Evolutionary conservation across 108 stramenopile species (phyloP), one percentile per base, ranked within the genome.

Genomic region (Bacterosira constricta): DNA sequence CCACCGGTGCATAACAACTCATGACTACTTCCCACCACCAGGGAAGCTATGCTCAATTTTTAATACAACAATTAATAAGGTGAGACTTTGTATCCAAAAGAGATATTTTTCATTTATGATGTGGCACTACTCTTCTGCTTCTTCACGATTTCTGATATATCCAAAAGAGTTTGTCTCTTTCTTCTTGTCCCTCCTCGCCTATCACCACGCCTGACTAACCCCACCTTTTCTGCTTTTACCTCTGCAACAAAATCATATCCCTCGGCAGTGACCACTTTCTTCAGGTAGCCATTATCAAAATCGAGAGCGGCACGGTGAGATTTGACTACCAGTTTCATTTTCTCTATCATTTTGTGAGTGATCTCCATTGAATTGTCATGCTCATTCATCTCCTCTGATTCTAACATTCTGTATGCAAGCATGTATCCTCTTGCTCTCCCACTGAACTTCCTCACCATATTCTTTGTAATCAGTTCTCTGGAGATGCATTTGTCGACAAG

Each of bases 241-340:
- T n/a, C n/a, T n/a, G n/a, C 46, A 23, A 23, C 23, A 18, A 47
- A 47, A 47, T 47, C 46, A 23, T 23, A 47, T 8, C 23, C 23
- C 17, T 17, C 23, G 23, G 46, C 46, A 4, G 23, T 47, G 1
- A 62, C 42, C 18, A 21, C 23, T 27, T 12, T 42, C 34, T 17
- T 46, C 17, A 69, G 11, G 34, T 58, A 69, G 4, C 35, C 15
- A 8, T 8, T 18, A 29, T 69, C 68, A 47, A 69, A 69, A 29
- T 69, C 68, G 18, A 69, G 15, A n/a, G 68, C 68, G 6, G 54
- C 35, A 13, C 53, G 51, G 66, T 67, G 66, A 53, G 17, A 23
- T 29, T 67, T 67, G 20, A 56, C 18, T 9, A 46, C 15, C 23
- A 27, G 26, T 27, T 69, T 57, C 68, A 69, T 58, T 17, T 45